A percentile compares a stretch with the other conserved stretches of the same genome.
These are phyloP conservation scores for Cyclotella sp. DNA, from an alignment of 108 stramenopile genomes.

Conservation along the genomic window DNA sequence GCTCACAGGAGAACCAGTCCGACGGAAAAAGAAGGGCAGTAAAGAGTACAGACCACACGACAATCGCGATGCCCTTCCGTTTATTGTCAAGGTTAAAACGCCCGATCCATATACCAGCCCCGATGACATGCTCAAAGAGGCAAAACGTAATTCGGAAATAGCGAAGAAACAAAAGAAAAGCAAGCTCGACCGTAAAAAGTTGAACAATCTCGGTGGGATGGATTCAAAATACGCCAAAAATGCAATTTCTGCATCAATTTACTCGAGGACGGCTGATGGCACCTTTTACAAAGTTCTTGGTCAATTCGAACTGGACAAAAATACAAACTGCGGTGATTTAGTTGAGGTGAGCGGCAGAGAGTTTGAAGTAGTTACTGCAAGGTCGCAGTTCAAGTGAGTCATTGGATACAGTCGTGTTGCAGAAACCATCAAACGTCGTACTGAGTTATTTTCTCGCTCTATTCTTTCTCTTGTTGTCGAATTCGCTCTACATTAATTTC, in stretches of 20 bases:
- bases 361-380: conserved; percentile 62
- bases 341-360: conserved; percentile 64
- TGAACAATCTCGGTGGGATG: conserved; percentile 38
- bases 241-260: conserved; percentile 55
- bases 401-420: conserved; percentile 59
- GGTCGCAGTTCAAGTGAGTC: conserved; percentile 69
- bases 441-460: conserved; percentile 29
- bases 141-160: conserved; percentile 51
- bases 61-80: conserved; percentile 82
- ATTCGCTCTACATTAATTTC: not conserved
- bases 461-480: not conserved
- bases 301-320: conserved; percentile 76
- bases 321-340: conserved; percentile 78
- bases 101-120: conserved; percentile 82
- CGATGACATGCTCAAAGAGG: conserved; percentile 50
- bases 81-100: conserved; percentile 64
- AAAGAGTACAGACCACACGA: conserved; percentile 66
- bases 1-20: conserved; percentile 20
- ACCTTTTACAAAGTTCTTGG: conserved; percentile 63
- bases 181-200: conserved; percentile 26
- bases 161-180: conserved; percentile 26
- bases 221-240: conserved; percentile 37
- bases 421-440: conserved; percentile 55
- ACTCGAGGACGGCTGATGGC: conserved; percentile 26
- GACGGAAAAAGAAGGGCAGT: conserved; percentile 46